Evolutionary conservation across 495 filamentous ascomycete species (phyloP).

Genomic region (Trypethelium eluteriae): DNA sequence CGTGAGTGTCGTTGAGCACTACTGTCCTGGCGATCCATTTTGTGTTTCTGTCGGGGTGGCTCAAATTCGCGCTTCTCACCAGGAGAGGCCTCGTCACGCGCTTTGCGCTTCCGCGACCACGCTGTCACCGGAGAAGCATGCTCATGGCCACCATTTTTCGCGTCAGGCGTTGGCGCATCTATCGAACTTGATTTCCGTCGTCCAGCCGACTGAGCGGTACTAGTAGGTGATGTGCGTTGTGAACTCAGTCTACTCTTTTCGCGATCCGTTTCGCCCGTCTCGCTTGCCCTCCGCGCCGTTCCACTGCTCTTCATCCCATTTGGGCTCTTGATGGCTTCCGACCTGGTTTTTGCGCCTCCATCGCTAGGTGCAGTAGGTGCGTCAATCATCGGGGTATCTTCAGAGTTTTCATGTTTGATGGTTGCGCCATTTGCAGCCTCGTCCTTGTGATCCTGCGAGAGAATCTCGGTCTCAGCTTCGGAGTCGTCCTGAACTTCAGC

Average conservation of each 20-base stretch:
- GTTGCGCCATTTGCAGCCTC: conserved; percentile 9
- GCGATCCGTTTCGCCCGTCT: not conserved
- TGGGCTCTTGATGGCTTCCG: not conserved
- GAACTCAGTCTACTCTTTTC: conserved; percentile 3
- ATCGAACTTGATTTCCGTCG: not conserved
- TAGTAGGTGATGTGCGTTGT: not conserved
- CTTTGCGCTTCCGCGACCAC: conserved; percentile 3
- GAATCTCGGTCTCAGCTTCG: conserved; percentile 13
- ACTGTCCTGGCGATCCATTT: not conserved
- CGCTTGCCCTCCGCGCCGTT: not conserved
- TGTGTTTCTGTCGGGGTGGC: conserved; percentile 6
- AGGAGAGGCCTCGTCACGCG: not conserved
- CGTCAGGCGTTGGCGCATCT: conserved; percentile 1
- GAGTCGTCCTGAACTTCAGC: conserved; percentile 10
- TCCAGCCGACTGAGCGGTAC: not conserved
- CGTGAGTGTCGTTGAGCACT: not conserved
- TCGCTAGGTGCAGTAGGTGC: not conserved
- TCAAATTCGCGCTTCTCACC: conserved; percentile 1
- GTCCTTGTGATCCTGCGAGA: conserved; percentile 6
- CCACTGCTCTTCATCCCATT: not conserved
- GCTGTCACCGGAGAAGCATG: not conserved
- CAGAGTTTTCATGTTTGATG: conserved; percentile 6
- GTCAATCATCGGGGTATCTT: conserved; percentile 9
- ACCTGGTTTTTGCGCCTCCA: not conserved
- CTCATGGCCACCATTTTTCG: not conserved